These are phyloP conservation scores for Candida lessepsii DNA, from an alignment of 805 yeast species.

Conservation along the genomic window DNA sequence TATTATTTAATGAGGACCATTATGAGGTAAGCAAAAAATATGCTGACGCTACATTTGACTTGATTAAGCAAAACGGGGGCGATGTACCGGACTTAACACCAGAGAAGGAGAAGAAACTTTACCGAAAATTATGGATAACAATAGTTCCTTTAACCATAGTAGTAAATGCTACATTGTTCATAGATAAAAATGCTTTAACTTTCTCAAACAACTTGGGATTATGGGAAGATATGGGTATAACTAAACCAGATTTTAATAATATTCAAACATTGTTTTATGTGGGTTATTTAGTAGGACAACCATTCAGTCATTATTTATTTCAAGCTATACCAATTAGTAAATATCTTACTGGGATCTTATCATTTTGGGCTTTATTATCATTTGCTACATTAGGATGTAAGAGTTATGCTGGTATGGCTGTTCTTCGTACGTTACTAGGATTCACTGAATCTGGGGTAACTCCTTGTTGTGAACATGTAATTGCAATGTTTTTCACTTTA, in stretches of 20 bases:
- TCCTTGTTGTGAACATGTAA: constrained; percentile 42
- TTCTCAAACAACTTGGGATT: constrained; percentile 50
- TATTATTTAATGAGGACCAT: constrained; percentile 11
- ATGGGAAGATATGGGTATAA: constrained; percentile 45
- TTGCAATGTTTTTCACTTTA: constrained; percentile 49
- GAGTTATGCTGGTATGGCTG: constrained; percentile 22
- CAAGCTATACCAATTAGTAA: constrained; percentile 36
- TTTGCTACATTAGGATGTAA: constrained; percentile 23
- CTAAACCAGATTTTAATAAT: constrained; percentile 44
- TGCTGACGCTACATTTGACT: constrained; percentile 12
- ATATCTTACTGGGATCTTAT: constrained; percentile 24
- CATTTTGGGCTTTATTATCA: constrained; percentile 35
- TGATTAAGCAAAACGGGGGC: constrained; percentile 6
- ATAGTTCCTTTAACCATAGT: constrained; percentile 24
- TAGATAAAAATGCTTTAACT: constrained; percentile 52
- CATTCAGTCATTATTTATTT: constrained; percentile 31
- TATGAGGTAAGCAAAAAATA: constrained; percentile 9
- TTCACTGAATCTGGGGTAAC: constrained; percentile 27
- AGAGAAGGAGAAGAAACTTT: constrained; percentile 13
- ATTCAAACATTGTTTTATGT: constrained; percentile 53
- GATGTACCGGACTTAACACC: constrained; percentile 13
- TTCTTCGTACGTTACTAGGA: constrained; percentile 19
- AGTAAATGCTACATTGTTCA: constrained; percentile 40
- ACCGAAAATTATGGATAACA: constrained; percentile 15
- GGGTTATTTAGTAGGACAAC: constrained; percentile 35